Evolutionary conservation across 1,284 basidiomycete species (phyloP).

Genomic region (Boletus mariae): DNA sequence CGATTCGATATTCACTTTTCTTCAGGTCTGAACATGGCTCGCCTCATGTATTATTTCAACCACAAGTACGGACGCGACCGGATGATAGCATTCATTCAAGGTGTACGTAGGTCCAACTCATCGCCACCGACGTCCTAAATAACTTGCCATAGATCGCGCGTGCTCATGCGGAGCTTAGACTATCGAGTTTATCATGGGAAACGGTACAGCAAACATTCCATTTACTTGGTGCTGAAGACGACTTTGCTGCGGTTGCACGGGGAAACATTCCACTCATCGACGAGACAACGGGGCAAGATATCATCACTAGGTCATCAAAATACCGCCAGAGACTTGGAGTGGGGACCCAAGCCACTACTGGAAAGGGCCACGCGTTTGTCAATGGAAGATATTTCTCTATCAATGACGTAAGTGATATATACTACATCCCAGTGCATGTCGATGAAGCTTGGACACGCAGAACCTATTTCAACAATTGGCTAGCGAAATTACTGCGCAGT

Average conservation of each 20-base stretch:
- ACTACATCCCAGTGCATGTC: not conserved
- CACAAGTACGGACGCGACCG: constrained; percentile 59
- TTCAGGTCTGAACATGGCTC: constrained; percentile 67
- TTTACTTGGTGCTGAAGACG: constrained; percentile 28
- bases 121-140: not conserved
- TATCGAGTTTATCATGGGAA: constrained; percentile 43
- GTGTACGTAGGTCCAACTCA: constrained; percentile 38
- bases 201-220: constrained; percentile 43
- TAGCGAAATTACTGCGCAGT: constrained; percentile 54
- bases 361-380: constrained; percentile 70
- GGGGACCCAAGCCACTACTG: constrained; percentile 6
- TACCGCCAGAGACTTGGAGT: constrained; percentile 57
- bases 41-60: constrained; percentile 65
- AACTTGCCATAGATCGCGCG: constrained; percentile 35
- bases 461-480: constrained; percentile 67
- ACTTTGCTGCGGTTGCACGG: constrained; percentile 43
- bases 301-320: constrained; percentile 41
- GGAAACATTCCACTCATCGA: constrained; percentile 29
- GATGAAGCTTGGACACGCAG: constrained; percentile 36
- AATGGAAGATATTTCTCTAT: constrained; percentile 82
- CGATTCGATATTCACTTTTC: constrained; percentile 9
- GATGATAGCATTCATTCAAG: constrained; percentile 58
- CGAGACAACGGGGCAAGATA: constrained; percentile 18
- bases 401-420: constrained; percentile 56
- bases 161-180: constrained; percentile 32